These are phyloP conservation scores for Sordaria brevicollis DNA, from an alignment of 495 filamentous ascomycete species.

Conservation along the genomic window DNA sequence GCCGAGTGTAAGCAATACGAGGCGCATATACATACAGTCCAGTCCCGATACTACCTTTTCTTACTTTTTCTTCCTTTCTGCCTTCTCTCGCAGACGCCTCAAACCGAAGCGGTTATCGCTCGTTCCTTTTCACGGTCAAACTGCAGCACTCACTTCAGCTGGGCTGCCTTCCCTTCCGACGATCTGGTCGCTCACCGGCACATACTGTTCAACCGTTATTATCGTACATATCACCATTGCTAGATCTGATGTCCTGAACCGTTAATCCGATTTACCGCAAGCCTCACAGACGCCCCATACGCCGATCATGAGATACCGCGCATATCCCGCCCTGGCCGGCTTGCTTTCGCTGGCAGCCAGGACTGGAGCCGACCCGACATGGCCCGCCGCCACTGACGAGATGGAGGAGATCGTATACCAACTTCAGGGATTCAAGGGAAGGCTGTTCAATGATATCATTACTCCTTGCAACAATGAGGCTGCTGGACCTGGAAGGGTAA, in stretches of 20 bases:
- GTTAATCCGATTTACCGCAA: background rate
- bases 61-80: background rate
- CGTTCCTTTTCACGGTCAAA: background rate
- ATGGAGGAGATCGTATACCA: slow-evolving; percentile 54
- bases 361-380: slow-evolving; percentile 41
- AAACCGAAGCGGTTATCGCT: background rate
- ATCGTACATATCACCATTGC: background rate
- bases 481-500: slow-evolving; percentile 42
- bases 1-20: background rate
- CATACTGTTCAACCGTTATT: background rate
- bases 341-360: slow-evolving; percentile 22
- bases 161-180: background rate
- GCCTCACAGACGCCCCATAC: background rate
- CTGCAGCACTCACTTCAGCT: background rate
- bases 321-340: slow-evolving; percentile 12
- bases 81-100: background rate
- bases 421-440: slow-evolving; percentile 39
- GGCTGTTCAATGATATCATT: slow-evolving; percentile 45
- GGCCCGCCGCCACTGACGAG: slow-evolving; percentile 49
- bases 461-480: slow-evolving; percentile 48
- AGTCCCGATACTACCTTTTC: background rate
- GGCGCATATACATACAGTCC: background rate
- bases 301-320: slow-evolving; percentile 15
- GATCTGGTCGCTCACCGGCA: background rate
- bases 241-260: background rate